phyloP scores from a whole-genome alignment of 1,284 basidiomycete genomes.

The Melanopsichium pennsylvanicum region DNA sequence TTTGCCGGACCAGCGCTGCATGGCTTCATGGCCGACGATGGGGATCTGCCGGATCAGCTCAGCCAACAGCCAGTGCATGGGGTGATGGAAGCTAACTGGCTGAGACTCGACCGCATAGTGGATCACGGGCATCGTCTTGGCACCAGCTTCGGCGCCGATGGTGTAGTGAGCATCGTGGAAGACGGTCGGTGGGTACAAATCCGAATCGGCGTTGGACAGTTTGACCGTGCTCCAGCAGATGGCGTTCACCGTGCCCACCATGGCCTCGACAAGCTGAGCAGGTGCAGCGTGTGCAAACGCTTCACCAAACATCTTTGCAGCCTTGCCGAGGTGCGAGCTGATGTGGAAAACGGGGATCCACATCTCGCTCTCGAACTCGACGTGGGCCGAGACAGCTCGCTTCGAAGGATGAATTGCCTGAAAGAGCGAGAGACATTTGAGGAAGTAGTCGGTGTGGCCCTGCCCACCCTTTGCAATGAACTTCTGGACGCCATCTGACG shows the following conservation, averaged over 20 bases:
- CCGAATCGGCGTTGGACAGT: slow-evolving; percentile 66
- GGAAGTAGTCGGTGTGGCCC: slow-evolving; percentile 42
- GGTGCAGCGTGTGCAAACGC: slow-evolving; percentile 68
- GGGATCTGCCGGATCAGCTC: slow-evolving; percentile 77
- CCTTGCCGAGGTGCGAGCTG: slow-evolving; percentile 58
- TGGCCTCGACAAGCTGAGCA: slow-evolving; percentile 74
- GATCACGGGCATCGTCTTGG: slow-evolving; percentile 72
- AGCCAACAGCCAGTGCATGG: slow-evolving; percentile 87
- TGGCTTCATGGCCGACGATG: slow-evolving; percentile 19
- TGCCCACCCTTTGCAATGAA: slow-evolving; percentile 41
- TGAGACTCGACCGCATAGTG: slow-evolving; percentile 66
- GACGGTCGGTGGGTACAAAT: slow-evolving; percentile 74
- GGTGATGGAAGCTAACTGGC: slow-evolving; percentile 84
- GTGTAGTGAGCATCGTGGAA: slow-evolving; percentile 69
- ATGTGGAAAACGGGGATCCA: slow-evolving; percentile 64
- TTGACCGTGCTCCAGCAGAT: slow-evolving; percentile 68
- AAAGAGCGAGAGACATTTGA: slow-evolving; percentile 59
- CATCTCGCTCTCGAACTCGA: slow-evolving; percentile 64
- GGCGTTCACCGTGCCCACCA: slow-evolving; percentile 76
- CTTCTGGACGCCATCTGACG: slow-evolving; percentile 58
- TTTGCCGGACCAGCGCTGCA: slow-evolving; percentile 29
- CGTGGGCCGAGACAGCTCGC: slow-evolving; percentile 56
- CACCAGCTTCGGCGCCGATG: slow-evolving; percentile 70
- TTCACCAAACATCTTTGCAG: slow-evolving; percentile 60
- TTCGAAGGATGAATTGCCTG: slow-evolving; percentile 59